These are phyloP conservation scores for Ophiocordyceps camponoti-saundersi DNA, from an alignment of 2,329 filamentous ascomycete species.

Conservation along the genomic window DNA sequence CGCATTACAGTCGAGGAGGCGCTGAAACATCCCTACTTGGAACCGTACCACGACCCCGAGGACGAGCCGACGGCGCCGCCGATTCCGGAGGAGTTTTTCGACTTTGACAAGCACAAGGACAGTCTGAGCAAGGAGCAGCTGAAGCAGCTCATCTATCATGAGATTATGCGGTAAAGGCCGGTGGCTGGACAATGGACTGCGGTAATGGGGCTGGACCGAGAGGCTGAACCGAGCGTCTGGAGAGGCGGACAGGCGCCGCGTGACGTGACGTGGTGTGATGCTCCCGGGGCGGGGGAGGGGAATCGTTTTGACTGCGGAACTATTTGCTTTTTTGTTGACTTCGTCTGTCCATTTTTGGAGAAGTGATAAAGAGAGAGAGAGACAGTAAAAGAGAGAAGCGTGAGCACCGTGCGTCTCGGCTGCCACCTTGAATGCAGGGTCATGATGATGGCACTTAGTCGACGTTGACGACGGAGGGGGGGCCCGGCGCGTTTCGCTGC, in stretches of 20 bases:
- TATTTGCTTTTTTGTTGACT: neutral
- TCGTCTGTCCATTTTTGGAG: neutral
- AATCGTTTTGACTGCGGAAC: neutral
- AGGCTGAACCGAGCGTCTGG: neutral
- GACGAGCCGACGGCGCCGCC: slow-evolving; percentile 94
- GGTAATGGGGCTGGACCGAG: neutral
- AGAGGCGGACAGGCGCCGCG: neutral
- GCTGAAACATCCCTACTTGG: slow-evolving; percentile 90
- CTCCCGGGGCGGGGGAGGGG: neutral
- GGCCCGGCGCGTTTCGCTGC: too few relatives aligned
- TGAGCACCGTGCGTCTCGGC: neutral
- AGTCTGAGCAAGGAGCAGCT: slow-evolving; percentile 95
- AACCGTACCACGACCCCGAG: slow-evolving; percentile 97
- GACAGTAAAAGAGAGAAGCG: too few relatives aligned
- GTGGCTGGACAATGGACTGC: neutral
- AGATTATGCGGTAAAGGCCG: slow-evolving; percentile 54
- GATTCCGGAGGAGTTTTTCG: slow-evolving; percentile 97
- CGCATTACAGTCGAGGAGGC: slow-evolving; percentile 96
- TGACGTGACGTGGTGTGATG: neutral
- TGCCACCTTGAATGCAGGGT: neutral
- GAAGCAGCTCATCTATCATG: slow-evolving; percentile 93
- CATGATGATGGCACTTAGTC: too few relatives aligned
- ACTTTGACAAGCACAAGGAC: slow-evolving; percentile 99
- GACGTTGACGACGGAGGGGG: too few relatives aligned
- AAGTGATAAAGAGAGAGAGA: neutral